Percentiles rank a stretch among this genome's conserved stretches.
Evolutionary conservation across 805 yeast genomes (phyloP).

Genomic region (Metschnikowia lunata): DNA sequence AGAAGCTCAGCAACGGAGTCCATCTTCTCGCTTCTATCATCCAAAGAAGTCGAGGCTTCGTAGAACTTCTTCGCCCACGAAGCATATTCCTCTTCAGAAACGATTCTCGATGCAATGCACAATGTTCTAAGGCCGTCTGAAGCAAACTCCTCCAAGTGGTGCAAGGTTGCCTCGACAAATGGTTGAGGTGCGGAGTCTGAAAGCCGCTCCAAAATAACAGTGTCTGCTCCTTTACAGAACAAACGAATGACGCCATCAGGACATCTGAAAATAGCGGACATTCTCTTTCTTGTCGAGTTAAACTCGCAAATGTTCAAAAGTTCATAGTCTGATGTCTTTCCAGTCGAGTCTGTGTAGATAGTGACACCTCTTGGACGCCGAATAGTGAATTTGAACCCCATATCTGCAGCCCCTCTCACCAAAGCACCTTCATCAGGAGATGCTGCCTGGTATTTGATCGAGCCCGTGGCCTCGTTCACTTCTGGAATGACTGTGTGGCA

Average conservation of each 20-base stretch:
- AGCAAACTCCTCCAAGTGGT: conserved; percentile 94
- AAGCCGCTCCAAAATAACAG: conserved; percentile 86
- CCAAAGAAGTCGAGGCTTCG: conserved; percentile 78
- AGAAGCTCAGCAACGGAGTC: conserved; percentile 88
- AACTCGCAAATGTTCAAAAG: conserved; percentile 90
- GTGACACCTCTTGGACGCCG: conserved; percentile 83
- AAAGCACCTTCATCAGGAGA: conserved; percentile 99
- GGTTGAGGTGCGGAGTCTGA: conserved; percentile 57
- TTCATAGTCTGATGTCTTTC: conserved; percentile 57
- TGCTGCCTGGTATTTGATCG: conserved; percentile 93
- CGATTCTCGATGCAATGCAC: conserved; percentile 82
- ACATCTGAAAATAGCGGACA: conserved; percentile 91
- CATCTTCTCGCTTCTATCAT: conserved; percentile 66
- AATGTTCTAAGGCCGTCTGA: conserved; percentile 92
- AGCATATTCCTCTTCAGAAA: conserved; percentile 72
- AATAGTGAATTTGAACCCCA: conserved; percentile 80
- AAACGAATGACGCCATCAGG: conserved; percentile 90
- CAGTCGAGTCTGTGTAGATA: conserved; percentile 49
- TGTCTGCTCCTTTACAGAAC: conserved; percentile 96
- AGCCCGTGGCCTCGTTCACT: conserved; percentile 48
- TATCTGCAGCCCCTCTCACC: conserved; percentile 89
- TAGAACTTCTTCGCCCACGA: conserved; percentile 65
- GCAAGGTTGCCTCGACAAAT: conserved; percentile 75
- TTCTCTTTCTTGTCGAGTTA: conserved; percentile 94
- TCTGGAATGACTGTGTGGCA: conserved; percentile 99